Evolutionary conservation across 352 stramenopile genomes (phyloP).

Genomic region (Blastocystis sp.): DNA sequence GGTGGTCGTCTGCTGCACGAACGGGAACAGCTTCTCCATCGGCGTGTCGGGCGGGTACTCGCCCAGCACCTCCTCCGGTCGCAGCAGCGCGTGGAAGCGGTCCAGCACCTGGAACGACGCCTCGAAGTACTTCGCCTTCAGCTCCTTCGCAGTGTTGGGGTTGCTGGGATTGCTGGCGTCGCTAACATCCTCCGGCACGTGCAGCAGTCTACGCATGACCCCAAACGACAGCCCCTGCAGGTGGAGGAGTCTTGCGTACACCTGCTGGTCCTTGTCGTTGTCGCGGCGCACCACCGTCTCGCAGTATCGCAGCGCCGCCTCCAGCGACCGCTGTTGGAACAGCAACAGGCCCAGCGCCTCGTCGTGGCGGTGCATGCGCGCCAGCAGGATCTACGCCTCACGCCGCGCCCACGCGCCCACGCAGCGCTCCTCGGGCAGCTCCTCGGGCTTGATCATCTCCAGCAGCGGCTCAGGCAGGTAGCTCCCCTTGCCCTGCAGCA

Average conservation of each 20-base stretch:
- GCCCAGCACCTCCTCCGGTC: slow-evolving; percentile 23
- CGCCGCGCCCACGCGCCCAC: no score
- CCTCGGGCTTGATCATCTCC: not conserved
- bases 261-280: not conserved
- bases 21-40: slow-evolving; percentile 37
- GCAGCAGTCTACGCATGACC: slow-evolving; percentile 19
- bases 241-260: slow-evolving; percentile 11
- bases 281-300: not conserved
- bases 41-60: slow-evolving; percentile 17
- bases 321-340: not conserved
- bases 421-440: slow-evolving; percentile 6
- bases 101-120: slow-evolving; percentile 10
- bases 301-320: slow-evolving; percentile 28
- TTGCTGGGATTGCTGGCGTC: not conserved
- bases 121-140: not conserved
- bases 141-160: no score
- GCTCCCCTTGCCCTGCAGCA: not conserved
- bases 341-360: slow-evolving; percentile 15
- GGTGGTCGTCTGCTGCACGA: slow-evolving; percentile 20
- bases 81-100: slow-evolving; percentile 32
- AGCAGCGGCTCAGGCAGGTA: not conserved
- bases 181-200: not conserved
- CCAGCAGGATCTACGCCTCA: slow-evolving; percentile 8
- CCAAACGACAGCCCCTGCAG: not conserved
- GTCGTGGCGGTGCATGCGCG: slow-evolving; percentile 29